These are phyloP conservation scores for Rhodosporidiobolus odoratus DNA, from an alignment of 768 basidiomycete species.

Conservation along the genomic window DNA sequence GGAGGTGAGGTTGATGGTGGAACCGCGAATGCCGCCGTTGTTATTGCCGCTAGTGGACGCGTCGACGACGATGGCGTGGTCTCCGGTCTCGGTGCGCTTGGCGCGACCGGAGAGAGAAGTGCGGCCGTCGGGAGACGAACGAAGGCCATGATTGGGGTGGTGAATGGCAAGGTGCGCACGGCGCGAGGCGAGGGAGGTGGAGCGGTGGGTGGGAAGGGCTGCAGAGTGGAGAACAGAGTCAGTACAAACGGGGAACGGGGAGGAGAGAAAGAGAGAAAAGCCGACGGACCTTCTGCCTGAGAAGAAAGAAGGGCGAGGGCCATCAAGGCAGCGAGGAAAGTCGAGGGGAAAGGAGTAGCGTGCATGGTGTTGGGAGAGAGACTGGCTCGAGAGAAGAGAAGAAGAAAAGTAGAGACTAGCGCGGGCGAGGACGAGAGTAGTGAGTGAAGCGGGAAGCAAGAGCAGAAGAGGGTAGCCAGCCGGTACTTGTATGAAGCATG, in stretches of 20 bases:
- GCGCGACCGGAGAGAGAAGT: neutral
- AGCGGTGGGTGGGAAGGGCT: conserved; percentile 28
- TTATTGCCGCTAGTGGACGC: conserved; percentile 8
- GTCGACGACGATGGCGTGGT: conserved; percentile 37
- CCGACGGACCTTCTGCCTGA: conserved; percentile 5
- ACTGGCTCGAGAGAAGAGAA: neutral
- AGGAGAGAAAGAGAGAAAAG: neutral
- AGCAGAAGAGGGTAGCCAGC: neutral
- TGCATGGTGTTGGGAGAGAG: neutral
- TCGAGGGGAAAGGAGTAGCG: conserved; percentile 12
- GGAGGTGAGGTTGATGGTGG: conserved; percentile 38
- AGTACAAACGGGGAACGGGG: neutral
- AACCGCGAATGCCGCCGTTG: conserved; percentile 30
- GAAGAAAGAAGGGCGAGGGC: conserved; percentile 12
- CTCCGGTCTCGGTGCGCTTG: conserved; percentile 23
- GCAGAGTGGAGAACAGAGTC: neutral
- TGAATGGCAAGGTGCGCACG: conserved; percentile 24
- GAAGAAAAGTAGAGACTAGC: neutral
- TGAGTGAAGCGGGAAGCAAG: neutral
- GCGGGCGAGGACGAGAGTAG: neutral
- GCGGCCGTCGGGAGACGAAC: neutral
- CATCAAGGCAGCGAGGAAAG: conserved; percentile 21
- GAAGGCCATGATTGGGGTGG: neutral
- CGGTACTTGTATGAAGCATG: neutral
- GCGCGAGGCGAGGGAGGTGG: conserved; percentile 13